A percentile compares a stretch with the other conserved stretches of the same genome.
Evolutionary conservation across 73 alveolate genomes (phyloP).

Genomic region (Paramecium sonneborni): DNA sequence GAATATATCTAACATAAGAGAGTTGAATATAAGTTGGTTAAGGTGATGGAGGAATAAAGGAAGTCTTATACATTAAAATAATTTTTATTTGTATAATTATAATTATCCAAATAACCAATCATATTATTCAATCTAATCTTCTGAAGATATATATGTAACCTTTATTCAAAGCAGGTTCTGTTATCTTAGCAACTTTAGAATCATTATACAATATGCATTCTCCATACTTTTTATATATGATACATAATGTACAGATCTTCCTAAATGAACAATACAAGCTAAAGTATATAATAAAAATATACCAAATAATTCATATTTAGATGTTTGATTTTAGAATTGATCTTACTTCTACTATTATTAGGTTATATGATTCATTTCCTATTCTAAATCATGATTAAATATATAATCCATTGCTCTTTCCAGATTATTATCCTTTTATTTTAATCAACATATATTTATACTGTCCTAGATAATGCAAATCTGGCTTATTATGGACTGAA

Average conservation of each 20-base stretch:
- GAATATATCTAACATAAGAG: not conserved
- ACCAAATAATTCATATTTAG: slow-evolving; percentile 26
- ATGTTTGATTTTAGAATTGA: not conserved
- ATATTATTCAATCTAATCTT: slow-evolving; percentile 49
- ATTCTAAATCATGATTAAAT: slow-evolving; percentile 81
- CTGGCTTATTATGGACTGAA: slow-evolving; percentile 85
- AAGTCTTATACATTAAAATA: not conserved
- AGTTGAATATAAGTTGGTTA: not conserved
- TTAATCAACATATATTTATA: not conserved
- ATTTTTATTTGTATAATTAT: not conserved
- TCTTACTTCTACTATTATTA: not conserved
- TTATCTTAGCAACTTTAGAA: slow-evolving; percentile 91
- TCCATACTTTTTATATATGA: slow-evolving; percentile 78
- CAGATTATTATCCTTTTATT: slow-evolving; percentile 73
- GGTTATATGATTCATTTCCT: slow-evolving; percentile 42
- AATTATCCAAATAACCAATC: not conserved
- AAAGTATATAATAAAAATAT: not conserved
- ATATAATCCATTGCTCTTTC: slow-evolving; percentile 94
- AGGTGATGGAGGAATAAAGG: not conserved
- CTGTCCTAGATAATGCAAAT: slow-evolving; percentile 76
- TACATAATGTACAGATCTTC: slow-evolving; percentile 94
- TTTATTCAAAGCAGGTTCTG: slow-evolving; percentile 94
- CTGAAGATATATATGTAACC: slow-evolving; percentile 94
- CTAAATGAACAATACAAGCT: slow-evolving; percentile 90
- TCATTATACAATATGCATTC: slow-evolving; percentile 96